Evolutionary conservation across 1,139 yeast species (phyloP).

Genomic region (Saccharomyces hybrid): DNA sequence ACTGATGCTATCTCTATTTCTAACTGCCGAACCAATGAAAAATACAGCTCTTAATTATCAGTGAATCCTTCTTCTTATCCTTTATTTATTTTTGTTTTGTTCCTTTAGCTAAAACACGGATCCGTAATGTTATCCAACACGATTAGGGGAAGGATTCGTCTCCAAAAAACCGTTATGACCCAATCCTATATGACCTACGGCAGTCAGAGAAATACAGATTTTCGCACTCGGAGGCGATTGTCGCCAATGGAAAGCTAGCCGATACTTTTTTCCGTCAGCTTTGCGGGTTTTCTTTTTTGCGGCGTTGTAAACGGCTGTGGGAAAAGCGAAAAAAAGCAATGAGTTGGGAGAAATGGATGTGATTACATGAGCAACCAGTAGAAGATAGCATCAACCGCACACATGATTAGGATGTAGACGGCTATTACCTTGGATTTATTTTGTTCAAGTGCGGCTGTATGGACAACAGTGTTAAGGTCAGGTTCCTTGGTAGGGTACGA

Average conservation of each 20-base stretch:
- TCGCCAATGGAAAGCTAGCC: conserved; percentile 1
- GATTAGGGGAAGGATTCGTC: background rate
- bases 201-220: background rate
- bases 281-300: conserved; percentile 3
- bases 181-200: background rate
- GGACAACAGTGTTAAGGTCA: background rate
- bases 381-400: conserved; percentile 8
- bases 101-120: background rate
- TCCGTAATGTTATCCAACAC: background rate
- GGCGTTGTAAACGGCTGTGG: conserved; percentile 3
- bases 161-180: background rate
- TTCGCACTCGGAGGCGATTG: background rate
- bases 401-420: conserved; percentile 13
- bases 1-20: background rate
- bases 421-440: conserved; percentile 8
- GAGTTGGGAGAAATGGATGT: background rate
- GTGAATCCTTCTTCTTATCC: background rate
- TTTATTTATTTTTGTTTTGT: background rate
- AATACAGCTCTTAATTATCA: background rate
- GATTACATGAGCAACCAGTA: conserved; percentile 9
- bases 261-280: background rate
- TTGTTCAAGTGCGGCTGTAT: background rate
- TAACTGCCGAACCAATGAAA: background rate
- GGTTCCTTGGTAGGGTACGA: background rate
- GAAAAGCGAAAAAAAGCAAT: background rate